Conservation (phyloP, 2,329 filamentous ascomycete genomes). For the Botrytis deweyae region DNA sequence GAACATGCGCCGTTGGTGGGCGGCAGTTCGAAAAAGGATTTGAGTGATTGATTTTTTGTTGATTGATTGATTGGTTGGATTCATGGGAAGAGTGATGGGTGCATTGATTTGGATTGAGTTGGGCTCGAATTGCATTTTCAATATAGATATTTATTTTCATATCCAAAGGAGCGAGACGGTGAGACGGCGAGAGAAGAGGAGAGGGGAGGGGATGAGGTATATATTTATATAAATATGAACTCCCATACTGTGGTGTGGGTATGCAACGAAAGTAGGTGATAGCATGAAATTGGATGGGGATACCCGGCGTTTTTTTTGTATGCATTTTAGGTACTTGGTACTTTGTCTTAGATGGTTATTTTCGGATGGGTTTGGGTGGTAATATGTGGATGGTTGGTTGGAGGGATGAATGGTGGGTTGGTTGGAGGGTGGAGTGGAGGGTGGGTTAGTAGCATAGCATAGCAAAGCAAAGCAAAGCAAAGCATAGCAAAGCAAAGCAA, state of each 20-base stretch:
- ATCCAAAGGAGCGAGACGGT: not conserved
- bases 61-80: not conserved
- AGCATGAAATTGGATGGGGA: slow-evolving; percentile 16
- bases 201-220: not conserved
- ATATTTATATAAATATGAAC: not conserved
- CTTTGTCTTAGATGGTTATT: not conserved
- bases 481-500: not conserved
- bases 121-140: not conserved
- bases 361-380: slow-evolving; percentile 1
- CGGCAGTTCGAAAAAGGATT: slow-evolving; percentile 6
- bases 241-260: not conserved
- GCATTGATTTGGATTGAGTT: not conserved
- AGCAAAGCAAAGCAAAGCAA: not conserved
- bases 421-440: not conserved
- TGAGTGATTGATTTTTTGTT: slow-evolving; percentile 16
- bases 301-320: slow-evolving; percentile 17
- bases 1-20: slow-evolving; percentile 15
- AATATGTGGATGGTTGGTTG: not conserved
- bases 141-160: not conserved
- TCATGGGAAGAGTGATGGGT: not conserved
- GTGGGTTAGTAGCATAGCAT: not conserved
- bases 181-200: not conserved
- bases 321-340: slow-evolving; percentile 1
- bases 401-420: not conserved
- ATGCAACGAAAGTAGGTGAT: not conserved